phyloP scores from a whole-genome alignment of 495 filamentous ascomycete species.

The Chaetomium fimeti region DNA sequence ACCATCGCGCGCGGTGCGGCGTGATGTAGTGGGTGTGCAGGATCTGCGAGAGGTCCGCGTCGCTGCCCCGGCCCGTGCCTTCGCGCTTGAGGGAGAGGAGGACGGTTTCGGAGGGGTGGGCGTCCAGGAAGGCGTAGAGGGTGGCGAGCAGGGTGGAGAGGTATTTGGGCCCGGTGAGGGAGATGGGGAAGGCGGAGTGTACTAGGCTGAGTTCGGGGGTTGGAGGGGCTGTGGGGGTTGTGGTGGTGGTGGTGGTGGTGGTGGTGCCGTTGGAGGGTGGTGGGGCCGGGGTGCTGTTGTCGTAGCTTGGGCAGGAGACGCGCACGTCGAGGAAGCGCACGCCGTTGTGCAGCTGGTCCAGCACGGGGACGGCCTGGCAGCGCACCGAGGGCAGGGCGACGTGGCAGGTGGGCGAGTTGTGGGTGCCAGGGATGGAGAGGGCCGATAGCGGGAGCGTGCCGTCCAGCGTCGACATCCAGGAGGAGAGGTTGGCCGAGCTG shows the following conservation, averaged over 20 bases:
- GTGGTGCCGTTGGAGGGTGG: background rate
- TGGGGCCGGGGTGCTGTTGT: background rate
- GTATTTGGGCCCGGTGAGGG: conserved; percentile 58
- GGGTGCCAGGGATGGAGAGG: conserved; percentile 90
- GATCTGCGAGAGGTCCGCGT: conserved; percentile 72
- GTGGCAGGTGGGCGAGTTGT: conserved; percentile 86
- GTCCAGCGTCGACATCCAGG: conserved; percentile 77
- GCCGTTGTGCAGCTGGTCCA: conserved; percentile 80
- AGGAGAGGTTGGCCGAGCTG: conserved; percentile 64
- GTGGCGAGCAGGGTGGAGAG: conserved; percentile 69
- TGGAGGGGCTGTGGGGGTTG: background rate
- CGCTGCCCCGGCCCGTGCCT: conserved; percentile 74
- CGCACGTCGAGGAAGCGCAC: conserved; percentile 94
- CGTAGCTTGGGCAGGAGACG: conserved; percentile 45
- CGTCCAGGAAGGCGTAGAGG: conserved; percentile 69
- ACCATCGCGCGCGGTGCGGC: conserved; percentile 61
- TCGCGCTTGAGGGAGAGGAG: conserved; percentile 91
- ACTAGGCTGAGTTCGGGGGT: conserved; percentile 56
- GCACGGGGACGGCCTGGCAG: conserved; percentile 79
- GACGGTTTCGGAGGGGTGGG: conserved; percentile 75
- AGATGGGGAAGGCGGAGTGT: conserved; percentile 49
- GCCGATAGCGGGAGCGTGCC: conserved; percentile 70
- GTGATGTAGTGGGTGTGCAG: conserved; percentile 68
- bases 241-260: conserved; percentile 36
- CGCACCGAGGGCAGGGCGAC: conserved; percentile 85